Percentiles rank a stretch among this genome's conserved stretches.
Evolutionary conservation across 768 basidiomycete species (phyloP).

Genomic region (Naematelia aurantialba): DNA sequence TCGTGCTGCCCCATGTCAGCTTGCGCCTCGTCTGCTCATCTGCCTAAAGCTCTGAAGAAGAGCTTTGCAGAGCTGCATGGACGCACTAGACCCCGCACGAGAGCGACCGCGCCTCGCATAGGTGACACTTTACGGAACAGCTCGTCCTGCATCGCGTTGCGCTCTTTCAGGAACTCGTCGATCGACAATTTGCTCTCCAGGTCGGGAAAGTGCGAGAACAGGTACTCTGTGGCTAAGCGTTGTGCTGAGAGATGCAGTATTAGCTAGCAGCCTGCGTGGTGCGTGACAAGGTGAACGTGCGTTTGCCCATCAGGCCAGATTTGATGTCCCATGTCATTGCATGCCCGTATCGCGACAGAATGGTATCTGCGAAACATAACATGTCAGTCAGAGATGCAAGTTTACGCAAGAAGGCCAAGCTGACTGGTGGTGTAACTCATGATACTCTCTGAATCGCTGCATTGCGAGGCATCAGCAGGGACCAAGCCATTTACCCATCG

Average conservation of each 20-base stretch:
- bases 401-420: not conserved
- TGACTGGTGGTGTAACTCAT: conserved; percentile 17
- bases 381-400: not conserved
- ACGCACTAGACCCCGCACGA: conserved; percentile 45
- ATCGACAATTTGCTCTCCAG: conserved; percentile 36
- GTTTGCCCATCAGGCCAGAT: conserved; percentile 46
- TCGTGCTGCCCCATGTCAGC: conserved; percentile 28
- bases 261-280: not conserved
- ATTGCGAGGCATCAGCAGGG: conserved; percentile 1
- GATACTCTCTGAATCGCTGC: conserved; percentile 35
- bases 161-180: conserved; percentile 40
- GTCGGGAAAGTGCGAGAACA: conserved; percentile 35
- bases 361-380: conserved; percentile 42
- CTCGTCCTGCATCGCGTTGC: conserved; percentile 37
- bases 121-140: conserved; percentile 40
- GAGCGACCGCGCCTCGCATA: conserved; percentile 41
- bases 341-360: conserved; percentile 42
- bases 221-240: conserved; percentile 32
- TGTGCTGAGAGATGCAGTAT: conserved; percentile 17
- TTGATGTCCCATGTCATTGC: conserved; percentile 48
- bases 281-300: conserved; percentile 17
- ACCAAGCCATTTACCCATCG: not conserved
- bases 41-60: too few species aligned
- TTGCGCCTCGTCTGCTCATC: too few species aligned
- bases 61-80: too few species aligned